phyloP scores from a whole-genome alignment of 495 filamentous ascomycete species.

The Jackrogersella multiformis region DNA sequence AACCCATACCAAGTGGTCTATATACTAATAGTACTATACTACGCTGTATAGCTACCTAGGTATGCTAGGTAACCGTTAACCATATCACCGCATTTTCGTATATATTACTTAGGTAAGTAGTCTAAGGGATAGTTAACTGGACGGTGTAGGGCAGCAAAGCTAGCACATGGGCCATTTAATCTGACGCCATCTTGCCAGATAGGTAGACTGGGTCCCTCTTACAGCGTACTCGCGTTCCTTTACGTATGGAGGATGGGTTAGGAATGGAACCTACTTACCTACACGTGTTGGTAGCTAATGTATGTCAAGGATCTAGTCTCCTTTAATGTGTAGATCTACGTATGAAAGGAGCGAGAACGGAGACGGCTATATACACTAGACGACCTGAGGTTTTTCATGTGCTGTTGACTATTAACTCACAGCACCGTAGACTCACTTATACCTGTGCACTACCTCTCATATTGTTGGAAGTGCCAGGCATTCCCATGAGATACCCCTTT shows the following conservation, averaged over 20 bases:
- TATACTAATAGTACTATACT: too few relatives aligned
- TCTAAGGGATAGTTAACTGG: too few relatives aligned
- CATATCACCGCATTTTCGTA: too few relatives aligned
- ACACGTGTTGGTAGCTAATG: not conserved
- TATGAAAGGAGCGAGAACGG: not conserved
- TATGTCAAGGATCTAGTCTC: not conserved
- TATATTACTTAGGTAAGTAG: too few relatives aligned
- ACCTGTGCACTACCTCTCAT: not conserved
- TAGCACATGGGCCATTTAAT: too few relatives aligned
- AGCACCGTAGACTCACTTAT: not conserved
- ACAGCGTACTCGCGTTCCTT: conserved; percentile 4
- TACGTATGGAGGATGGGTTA: not conserved
- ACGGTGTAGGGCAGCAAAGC: too few relatives aligned
- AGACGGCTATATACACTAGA: not conserved
- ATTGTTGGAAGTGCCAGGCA: not conserved
- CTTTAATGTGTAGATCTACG: not conserved
- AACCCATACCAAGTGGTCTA: too few relatives aligned
- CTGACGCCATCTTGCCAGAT: too few relatives aligned
- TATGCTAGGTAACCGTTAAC: too few relatives aligned
- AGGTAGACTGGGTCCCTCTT: not conserved
- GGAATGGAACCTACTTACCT: not conserved
- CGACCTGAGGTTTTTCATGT: not conserved
- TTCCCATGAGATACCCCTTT: conserved; percentile 3
- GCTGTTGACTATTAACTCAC: not conserved
- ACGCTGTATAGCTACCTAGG: too few relatives aligned